Percentiles rank a stretch among this genome's conserved stretches.
phyloP scores from a whole-genome alignment of 129 eudicot species.

The Smallanthus sonchifolius region DNA sequence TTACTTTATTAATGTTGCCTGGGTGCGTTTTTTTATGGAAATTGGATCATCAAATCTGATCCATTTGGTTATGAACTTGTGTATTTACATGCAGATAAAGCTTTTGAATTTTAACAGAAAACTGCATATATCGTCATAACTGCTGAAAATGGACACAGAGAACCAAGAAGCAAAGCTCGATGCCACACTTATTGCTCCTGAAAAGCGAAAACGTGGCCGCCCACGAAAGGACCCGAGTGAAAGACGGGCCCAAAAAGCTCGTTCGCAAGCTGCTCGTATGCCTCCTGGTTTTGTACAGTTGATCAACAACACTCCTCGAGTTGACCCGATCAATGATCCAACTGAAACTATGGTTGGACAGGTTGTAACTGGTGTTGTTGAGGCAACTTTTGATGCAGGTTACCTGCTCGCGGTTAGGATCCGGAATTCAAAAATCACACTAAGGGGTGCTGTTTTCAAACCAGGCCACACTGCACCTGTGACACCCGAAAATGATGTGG shows the following conservation, averaged over 20 bases:
- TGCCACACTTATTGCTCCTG: conserved; percentile 32
- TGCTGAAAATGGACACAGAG: conserved; percentile 45
- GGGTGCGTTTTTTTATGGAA: not conserved
- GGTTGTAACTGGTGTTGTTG: conserved; percentile 67
- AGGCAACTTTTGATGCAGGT: conserved; percentile 87
- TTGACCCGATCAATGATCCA: conserved; percentile 32
- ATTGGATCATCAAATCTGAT: conserved; percentile 12
- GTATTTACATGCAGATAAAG: conserved; percentile 15
- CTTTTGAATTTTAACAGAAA: conserved; percentile 12
- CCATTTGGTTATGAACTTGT: conserved; percentile 1
- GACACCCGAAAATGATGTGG: conserved; percentile 77
- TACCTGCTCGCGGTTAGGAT: conserved; percentile 71
- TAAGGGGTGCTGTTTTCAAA: conserved; percentile 88
- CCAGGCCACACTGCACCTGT: conserved; percentile 84
- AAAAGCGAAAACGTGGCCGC: conserved; percentile 79
- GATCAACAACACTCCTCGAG: conserved; percentile 32
- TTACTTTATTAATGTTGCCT: not conserved
- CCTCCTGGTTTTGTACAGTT: conserved; percentile 45
- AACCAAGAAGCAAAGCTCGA: conserved; percentile 38
- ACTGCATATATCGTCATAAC: not conserved
- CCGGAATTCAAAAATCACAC: conserved; percentile 60
- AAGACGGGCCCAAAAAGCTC: conserved; percentile 29
- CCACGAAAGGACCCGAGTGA: conserved; percentile 74
- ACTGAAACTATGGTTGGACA: conserved; percentile 63
- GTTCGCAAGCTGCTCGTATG: conserved; percentile 29